A percentile compares a stretch with the other conserved stretches of the same genome.
Evolutionary conservation across 176 grass and related monocot genomes (phyloP).

Genomic region (Puya raimondii): DNA sequence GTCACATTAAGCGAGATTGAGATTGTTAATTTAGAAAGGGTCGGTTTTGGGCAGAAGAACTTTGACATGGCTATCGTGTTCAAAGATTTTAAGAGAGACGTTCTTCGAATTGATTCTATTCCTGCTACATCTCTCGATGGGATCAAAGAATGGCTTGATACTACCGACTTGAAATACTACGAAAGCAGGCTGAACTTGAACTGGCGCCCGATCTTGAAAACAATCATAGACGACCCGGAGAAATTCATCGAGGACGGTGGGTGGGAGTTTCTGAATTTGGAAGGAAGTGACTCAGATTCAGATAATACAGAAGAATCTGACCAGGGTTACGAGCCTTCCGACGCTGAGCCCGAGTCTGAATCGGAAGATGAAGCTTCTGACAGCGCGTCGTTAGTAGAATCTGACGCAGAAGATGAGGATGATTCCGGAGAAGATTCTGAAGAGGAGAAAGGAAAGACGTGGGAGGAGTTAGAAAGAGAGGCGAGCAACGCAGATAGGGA

Average conservation of each 20-base stretch:
- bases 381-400: conserved; percentile 49
- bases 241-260: conserved; percentile 82
- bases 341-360: conserved; percentile 58
- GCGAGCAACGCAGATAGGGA: conserved; percentile 70
- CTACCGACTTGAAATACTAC: conserved; percentile 91
- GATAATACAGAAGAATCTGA: conserved; percentile 77
- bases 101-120: conserved; percentile 81
- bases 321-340: conserved; percentile 68
- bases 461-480: conserved; percentile 84
- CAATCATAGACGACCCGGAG: conserved; percentile 68
- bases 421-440: conserved; percentile 69
- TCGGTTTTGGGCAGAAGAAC: conserved; percentile 78
- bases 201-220: conserved; percentile 91
- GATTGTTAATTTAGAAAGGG: conserved; percentile 89
- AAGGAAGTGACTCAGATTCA: conserved; percentile 75
- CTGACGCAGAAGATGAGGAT: conserved; percentile 45
- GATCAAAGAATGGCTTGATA: conserved; percentile 93
- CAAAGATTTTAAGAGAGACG: conserved; percentile 88
- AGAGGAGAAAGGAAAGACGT: conserved; percentile 92
- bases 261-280: conserved; percentile 90
- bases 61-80: conserved; percentile 96
- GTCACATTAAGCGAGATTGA: conserved; percentile 74
- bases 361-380: conserved; percentile 57
- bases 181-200: conserved; percentile 86
- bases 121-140: conserved; percentile 54